These are phyloP conservation scores for Tilletia horrida DNA, from an alignment of 1,284 basidiomycete genomes.

Conservation along the genomic window DNA sequence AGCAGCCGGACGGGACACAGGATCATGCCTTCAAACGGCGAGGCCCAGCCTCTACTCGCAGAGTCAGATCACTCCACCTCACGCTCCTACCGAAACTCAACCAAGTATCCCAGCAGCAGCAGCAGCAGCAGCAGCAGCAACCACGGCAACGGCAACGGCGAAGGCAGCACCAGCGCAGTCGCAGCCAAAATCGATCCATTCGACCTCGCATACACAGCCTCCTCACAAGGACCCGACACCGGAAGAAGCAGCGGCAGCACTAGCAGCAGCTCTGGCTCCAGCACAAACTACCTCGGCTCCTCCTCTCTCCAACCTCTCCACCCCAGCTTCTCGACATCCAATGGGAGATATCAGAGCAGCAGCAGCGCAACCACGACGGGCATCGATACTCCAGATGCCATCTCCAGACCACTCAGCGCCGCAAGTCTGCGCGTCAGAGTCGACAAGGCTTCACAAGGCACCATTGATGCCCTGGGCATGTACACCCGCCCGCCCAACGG, in stretches of 20 bases:
- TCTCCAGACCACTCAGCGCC: conserved; percentile 39
- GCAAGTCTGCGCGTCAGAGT: conserved; percentile 45
- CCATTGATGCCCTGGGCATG: conserved; percentile 36
- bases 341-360: neutral
- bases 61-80: no score
- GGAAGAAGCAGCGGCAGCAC: conserved; percentile 6
- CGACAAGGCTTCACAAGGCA: conserved; percentile 38
- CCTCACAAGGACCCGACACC: neutral
- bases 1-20: no score
- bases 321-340: neutral
- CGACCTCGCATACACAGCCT: neutral
- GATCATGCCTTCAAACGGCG: no score
- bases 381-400: conserved; percentile 22
- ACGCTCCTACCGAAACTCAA: neutral
- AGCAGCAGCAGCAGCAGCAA: no score
- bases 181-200: neutral
- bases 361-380: neutral
- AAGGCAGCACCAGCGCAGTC: neutral
- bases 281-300: neutral
- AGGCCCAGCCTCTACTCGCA: no score
- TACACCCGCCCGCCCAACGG: conserved; percentile 42
- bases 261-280: neutral
- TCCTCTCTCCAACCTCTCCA: neutral
- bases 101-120: no score
- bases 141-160: no score